These are phyloP conservation scores for Catharanthus roseus DNA, from an alignment of 257 asterid genomes.

Conservation along the genomic window DNA sequence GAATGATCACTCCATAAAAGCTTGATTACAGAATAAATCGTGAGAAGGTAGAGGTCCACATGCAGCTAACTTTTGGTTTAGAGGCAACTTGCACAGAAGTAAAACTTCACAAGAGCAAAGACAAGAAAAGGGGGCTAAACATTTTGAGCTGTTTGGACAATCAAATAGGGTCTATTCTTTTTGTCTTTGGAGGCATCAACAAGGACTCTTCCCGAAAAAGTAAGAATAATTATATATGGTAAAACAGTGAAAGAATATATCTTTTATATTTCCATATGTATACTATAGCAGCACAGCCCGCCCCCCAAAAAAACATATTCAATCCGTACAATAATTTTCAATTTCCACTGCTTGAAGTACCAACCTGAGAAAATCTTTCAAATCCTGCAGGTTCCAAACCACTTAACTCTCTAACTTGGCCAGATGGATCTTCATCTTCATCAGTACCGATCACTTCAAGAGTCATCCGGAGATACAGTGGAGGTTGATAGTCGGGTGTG, in stretches of 20 bases:
- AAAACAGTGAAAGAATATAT: neutral
- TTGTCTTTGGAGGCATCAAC: neutral
- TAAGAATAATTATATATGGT: neutral
- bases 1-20: neutral
- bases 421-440: conserved; percentile 35
- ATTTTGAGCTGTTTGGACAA: conserved; percentile 8
- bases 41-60: neutral
- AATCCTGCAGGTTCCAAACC: conserved; percentile 35
- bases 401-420: conserved; percentile 27
- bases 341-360: neutral
- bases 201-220: neutral
- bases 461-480: conserved; percentile 53
- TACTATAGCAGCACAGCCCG: neutral
- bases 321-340: neutral
- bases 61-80: neutral
- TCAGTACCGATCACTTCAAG: conserved; percentile 53
- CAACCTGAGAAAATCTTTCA: conserved; percentile 59
- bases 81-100: neutral
- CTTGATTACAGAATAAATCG: neutral
- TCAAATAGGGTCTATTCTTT: neutral
- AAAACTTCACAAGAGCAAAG: conserved; percentile 3
- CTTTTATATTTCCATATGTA: neutral
- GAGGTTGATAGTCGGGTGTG: conserved; percentile 90
- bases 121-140: neutral
- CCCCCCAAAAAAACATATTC: neutral